Conservation (phyloP, 805 yeast species). For the Cyberlindnera sargentensis region DNA sequence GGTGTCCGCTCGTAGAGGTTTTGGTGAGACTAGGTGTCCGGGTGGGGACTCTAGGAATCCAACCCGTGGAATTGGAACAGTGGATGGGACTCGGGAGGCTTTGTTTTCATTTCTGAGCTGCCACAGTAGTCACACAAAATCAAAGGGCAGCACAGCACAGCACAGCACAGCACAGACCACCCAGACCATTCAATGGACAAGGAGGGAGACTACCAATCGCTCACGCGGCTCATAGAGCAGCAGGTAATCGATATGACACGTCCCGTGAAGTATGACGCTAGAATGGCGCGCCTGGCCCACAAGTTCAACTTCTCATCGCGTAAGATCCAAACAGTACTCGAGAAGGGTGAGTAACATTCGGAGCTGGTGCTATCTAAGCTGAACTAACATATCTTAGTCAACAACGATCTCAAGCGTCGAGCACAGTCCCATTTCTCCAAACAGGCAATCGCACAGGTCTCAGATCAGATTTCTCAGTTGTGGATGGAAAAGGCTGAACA, state of each 20-base stretch:
- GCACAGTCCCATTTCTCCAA: slow-evolving; percentile 13
- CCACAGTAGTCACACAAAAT: no score
- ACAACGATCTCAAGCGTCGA: slow-evolving; percentile 4
- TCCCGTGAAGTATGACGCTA: slow-evolving; percentile 7
- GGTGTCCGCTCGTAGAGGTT: no score
- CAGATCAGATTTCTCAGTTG: slow-evolving; percentile 16
- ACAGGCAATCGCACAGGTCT: slow-evolving; percentile 17
- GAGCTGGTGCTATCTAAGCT: no score
- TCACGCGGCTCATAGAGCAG: slow-evolving; percentile 9
- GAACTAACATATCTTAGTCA: slow-evolving; percentile 5
- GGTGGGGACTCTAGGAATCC: no score
- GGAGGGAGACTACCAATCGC: slow-evolving; percentile 4
- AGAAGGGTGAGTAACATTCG: slow-evolving; percentile 2
- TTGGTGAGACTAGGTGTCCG: no score
- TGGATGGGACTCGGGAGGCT: no score
- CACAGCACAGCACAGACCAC: no score
- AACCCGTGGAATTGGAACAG: no score
- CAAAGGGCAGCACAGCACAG: no score
- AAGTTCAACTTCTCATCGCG: slow-evolving; percentile 3
- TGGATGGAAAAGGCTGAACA: slow-evolving; percentile 8
- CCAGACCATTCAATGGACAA: neutral
- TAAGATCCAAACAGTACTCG: slow-evolving; percentile 1
- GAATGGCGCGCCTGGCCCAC: slow-evolving; percentile 1
- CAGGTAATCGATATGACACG: slow-evolving; percentile 6
- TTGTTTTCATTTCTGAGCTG: no score